Percentiles rank a stretch among this genome's conserved stretches.
Evolutionary conservation across 768 basidiomycete species (phyloP).

Genomic region (Pleurotus ostreatus): DNA sequence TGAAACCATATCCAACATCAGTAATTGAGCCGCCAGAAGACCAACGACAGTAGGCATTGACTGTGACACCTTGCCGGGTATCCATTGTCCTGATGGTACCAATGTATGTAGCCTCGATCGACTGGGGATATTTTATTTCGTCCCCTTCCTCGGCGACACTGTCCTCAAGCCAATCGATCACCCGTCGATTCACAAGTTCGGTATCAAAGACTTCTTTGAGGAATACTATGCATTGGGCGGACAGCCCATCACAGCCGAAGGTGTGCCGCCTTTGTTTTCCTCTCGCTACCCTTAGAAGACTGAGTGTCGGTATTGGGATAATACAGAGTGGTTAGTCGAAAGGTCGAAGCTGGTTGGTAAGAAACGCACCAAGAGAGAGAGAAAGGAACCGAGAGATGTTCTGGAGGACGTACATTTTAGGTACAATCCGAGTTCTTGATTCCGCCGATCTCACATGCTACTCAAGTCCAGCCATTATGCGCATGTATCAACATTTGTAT

Average conservation of each 20-base stretch:
- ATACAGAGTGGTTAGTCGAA: background rate
- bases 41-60: conserved; percentile 13
- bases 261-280: conserved; percentile 2
- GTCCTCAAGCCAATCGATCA: conserved; percentile 10
- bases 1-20: background rate
- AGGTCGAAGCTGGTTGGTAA: conserved; percentile 4
- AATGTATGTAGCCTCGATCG: conserved; percentile 7
- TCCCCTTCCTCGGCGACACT: conserved; percentile 11
- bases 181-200: conserved; percentile 5
- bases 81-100: background rate
- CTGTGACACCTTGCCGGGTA: background rate
- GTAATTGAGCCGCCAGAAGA: conserved; percentile 15
- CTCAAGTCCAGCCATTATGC: too few species aligned
- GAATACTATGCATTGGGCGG: conserved; percentile 13
- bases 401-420: conserved; percentile 2
- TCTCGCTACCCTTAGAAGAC: background rate
- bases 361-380: background rate
- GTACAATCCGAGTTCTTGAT: conserved; percentile 1
- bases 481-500: too few species aligned
- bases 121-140: conserved; percentile 14
- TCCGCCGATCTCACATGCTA: too few species aligned
- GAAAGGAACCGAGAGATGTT: conserved; percentile 1
- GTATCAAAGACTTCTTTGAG: conserved; percentile 13
- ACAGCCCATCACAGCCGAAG: conserved; percentile 12
- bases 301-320: background rate